These are phyloP conservation scores for Blastocystis sp. DNA, from an alignment of 352 stramenopile species.

Conservation along the genomic window DNA sequence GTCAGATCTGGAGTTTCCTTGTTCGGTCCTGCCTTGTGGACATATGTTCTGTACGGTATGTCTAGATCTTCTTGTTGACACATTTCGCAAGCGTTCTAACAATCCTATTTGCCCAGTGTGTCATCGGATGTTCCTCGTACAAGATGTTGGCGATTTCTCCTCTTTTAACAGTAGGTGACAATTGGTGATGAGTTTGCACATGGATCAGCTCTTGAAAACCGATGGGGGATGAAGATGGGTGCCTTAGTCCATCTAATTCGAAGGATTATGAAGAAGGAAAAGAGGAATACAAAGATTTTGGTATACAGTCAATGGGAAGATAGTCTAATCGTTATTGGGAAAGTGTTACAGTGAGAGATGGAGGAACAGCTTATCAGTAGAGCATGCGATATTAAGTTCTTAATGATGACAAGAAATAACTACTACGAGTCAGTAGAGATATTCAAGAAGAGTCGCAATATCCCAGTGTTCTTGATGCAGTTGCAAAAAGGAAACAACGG, in stretches of 20 bases:
- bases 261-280: neutral
- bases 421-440: neutral
- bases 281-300: constrained; percentile 10
- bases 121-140: neutral
- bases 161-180: neutral
- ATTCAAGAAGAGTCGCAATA: neutral
- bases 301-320: constrained; percentile 57
- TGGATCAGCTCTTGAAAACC: neutral
- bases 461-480: constrained; percentile 10
- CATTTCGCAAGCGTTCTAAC: neutral
- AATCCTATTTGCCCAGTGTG: neutral
- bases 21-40: neutral
- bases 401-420: neutral
- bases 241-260: constrained; percentile 1
- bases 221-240: constrained; percentile 31
- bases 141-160: neutral
- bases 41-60: neutral
- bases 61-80: neutral
- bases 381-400: neutral
- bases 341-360: neutral
- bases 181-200: neutral
- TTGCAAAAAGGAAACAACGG: constrained; percentile 51
- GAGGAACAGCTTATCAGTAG: neutral
- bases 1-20: neutral
- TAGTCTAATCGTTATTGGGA: neutral